Conservation (phyloP, 768 basidiomycete species). For the Gymnopilus junonius region DNA sequence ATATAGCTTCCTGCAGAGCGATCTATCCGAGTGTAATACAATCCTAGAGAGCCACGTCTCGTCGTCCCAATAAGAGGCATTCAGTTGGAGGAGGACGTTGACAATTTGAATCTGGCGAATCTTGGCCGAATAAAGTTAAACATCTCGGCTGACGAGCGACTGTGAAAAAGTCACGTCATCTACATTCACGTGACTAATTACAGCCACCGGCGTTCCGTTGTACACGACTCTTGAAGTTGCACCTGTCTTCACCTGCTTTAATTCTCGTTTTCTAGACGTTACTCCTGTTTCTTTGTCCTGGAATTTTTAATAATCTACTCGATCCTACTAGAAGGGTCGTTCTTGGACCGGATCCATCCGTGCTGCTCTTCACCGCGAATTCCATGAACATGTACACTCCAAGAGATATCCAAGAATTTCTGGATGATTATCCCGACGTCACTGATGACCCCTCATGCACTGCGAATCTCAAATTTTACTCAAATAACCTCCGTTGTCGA, state of each 20-base stretch:
- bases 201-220: neutral
- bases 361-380: neutral
- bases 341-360: neutral
- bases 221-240: neutral
- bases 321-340: neutral
- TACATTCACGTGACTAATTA: neutral
- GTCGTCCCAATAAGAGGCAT: neutral
- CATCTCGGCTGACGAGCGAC: neutral
- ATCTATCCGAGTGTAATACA: no score
- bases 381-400: conserved; percentile 47
- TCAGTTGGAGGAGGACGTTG: neutral
- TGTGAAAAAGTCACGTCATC: neutral
- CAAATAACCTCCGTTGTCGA: conserved; percentile 54
- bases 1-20: no score
- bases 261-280: neutral
- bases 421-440: conserved; percentile 54
- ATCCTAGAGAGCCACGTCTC: no score
- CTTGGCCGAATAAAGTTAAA: neutral
- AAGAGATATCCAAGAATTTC: conserved; percentile 58
- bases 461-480: conserved; percentile 67
- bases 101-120: neutral
- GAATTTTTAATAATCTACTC: neutral
- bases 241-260: neutral
- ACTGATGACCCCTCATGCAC: conserved; percentile 41
- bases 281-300: neutral